A percentile compares a stretch with the other conserved stretches of the same genome.
Conservation (phyloP, 2,329 filamentous ascomycete species). For the Calonectria fujianensis region DNA sequence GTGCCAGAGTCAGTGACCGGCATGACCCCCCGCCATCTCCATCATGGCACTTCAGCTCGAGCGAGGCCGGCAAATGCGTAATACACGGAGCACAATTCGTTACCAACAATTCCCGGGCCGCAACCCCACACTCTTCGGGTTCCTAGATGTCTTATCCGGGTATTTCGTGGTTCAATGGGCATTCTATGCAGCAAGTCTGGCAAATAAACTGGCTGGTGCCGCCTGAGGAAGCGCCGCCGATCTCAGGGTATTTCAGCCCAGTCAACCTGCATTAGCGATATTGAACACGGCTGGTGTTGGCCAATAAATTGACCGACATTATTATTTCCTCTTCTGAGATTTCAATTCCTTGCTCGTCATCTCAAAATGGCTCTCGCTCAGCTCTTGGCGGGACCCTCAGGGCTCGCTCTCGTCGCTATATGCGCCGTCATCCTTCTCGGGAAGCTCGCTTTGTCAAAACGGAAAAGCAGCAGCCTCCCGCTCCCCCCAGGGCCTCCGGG, state of each 20-base stretch:
- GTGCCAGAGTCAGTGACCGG: not conserved
- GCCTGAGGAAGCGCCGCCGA: not conserved
- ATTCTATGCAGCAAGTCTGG: not conserved
- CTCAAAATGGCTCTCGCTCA: slow-evolving; percentile 30
- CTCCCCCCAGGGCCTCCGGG: slow-evolving; percentile 59
- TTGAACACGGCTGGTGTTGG: not conserved
- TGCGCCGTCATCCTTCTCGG: slow-evolving; percentile 20
- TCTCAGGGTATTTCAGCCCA: slow-evolving; percentile 17
- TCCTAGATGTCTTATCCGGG: slow-evolving; percentile 22
- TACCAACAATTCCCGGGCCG: not conserved
- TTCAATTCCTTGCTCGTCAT: not conserved
- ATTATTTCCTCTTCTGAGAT: not conserved
- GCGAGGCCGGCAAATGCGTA: slow-evolving; percentile 30
- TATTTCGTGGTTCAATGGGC: not conserved
- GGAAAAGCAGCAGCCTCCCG: slow-evolving; percentile 36
- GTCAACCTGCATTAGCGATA: slow-evolving; percentile 12
- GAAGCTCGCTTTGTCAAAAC: slow-evolving; percentile 4
- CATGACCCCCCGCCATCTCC: not conserved
- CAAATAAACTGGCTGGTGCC: slow-evolving; percentile 14
- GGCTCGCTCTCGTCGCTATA: slow-evolving; percentile 27
- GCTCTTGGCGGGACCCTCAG: slow-evolving; percentile 24
- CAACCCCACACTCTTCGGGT: slow-evolving; percentile 18
- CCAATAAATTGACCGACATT: slow-evolving; percentile 3
- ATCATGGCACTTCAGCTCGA: not conserved
- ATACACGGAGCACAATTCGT: slow-evolving; percentile 31